Base-by-base conservation (phyloP, 805 yeast genomes). In the Spathaspora arborariae region DNA sequence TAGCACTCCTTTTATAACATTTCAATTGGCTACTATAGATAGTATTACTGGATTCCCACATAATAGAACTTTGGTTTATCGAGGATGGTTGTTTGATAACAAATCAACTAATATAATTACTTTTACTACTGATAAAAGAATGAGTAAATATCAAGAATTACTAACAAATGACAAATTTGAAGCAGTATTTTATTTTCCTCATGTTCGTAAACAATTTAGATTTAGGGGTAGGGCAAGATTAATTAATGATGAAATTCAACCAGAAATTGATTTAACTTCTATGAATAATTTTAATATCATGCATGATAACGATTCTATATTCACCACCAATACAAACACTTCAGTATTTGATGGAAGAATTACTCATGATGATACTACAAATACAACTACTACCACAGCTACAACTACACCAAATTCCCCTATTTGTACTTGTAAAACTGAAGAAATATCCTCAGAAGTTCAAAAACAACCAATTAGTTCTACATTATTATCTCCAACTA, bases 11-110 rank as follows among this genome's bases (percentile, higher is more conserved):
- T 84, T 85, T 51, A 71, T 79, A 15, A 64, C 83, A 4, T 84
- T 87, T 54, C 82, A 84, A 51, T 76, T 87, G 45, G 81, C 88
- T 41, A 86, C 91, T 4, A 79, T 85, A 30, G 86, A 80, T 54
- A 35, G 55, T 9, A 53, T 63, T 10, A 21, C 51, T n/a, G 76
- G 79, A 15, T 67, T 57, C 42, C 96, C 96, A 2, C 75, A 72
- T 44, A 84, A 81, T 42, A 68, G 96, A 53, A 84, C 94, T 0
- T 78, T 88, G 49, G 80, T 87, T 4, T 79, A 72, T 53, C 74
- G 96, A 42, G 94, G 90, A 7, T 88, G 86, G 63, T 67, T 88
- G 42, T 88, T 88, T 59, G 74, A 80, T 57, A 88, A 86, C 58
- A 75, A 75, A 51, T 72, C 77, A 47, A 82, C 84, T 20, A 88